These are phyloP conservation scores for Candida manassasensis DNA, from an alignment of 805 yeast species.

Conservation along the genomic window DNA sequence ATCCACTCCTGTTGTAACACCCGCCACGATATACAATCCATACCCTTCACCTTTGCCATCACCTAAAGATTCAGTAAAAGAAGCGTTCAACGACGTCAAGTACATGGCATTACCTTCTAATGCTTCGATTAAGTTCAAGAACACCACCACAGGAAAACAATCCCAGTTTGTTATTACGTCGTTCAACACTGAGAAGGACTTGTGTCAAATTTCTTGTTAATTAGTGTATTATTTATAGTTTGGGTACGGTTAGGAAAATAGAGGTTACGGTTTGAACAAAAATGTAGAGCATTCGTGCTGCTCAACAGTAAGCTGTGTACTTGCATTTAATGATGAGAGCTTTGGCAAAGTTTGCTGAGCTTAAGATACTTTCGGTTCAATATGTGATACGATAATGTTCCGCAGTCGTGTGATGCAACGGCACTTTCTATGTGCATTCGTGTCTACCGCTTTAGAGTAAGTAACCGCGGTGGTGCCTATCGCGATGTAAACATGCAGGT, in stretches of 20 bases:
- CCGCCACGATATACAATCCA: conserved; percentile 6
- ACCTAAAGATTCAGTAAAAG: conserved; percentile 9
- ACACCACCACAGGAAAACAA: background rate
- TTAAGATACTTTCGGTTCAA: too few species aligned
- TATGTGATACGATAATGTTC: too few species aligned
- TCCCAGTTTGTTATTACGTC: conserved; percentile 32
- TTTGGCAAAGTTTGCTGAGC: too few species aligned
- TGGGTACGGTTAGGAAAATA: background rate
- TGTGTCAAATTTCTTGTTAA: conserved; percentile 17
- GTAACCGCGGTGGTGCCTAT: too few species aligned
- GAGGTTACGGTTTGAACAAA: background rate
- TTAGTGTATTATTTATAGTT: background rate
- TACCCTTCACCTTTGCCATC: conserved; percentile 12
- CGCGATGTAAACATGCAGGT: too few species aligned
- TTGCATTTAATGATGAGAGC: too few species aligned
- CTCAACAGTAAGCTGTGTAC: too few species aligned
- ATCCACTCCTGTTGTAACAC: conserved; percentile 6
- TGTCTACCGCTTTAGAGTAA: too few species aligned
- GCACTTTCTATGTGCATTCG: too few species aligned
- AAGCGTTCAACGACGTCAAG: conserved; percentile 10
- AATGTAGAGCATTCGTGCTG: too few species aligned
- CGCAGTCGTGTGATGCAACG: too few species aligned
- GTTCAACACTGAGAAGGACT: conserved; percentile 23
- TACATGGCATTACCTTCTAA: conserved; percentile 5
- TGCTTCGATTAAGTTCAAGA: conserved; percentile 4